A percentile compares a stretch with the other conserved stretches of the same genome.
phyloP scores from a whole-genome alignment of 164 flowering plant species.

The Vitis riparia region DNA sequence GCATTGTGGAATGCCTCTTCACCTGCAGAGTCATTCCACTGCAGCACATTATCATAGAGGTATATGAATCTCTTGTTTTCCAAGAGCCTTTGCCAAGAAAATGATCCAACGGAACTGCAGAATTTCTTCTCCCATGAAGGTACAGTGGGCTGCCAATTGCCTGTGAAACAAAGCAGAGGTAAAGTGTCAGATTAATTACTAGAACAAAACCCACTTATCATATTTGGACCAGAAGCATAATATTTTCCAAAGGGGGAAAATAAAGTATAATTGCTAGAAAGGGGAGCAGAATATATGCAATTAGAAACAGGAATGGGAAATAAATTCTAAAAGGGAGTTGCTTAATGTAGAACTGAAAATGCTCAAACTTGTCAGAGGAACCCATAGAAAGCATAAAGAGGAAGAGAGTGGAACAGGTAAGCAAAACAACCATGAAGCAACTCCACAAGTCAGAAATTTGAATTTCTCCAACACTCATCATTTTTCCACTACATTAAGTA shows the following conservation, averaged over 20 bases:
- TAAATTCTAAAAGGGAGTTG: not conserved
- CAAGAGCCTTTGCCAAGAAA: conserved; percentile 46
- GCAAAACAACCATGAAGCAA: not conserved
- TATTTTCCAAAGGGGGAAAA: not conserved
- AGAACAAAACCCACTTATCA: no score
- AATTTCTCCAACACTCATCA: no score
- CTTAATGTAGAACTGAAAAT: not conserved
- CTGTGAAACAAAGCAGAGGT: conserved; percentile 15
- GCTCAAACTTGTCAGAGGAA: no score
- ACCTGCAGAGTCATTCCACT: conserved; percentile 59
- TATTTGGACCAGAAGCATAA: not conserved
- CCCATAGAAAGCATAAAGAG: no score
- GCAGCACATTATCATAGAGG: conserved; percentile 34
- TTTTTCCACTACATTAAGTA: no score
- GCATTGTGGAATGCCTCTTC: conserved; percentile 58
- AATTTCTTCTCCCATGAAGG: conserved; percentile 57
- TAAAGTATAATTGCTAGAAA: not conserved
- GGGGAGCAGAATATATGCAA: not conserved
- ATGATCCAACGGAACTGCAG: conserved; percentile 35
- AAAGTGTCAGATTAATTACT: not conserved
- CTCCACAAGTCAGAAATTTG: not conserved
- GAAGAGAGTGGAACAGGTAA: not conserved
- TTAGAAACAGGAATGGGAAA: not conserved
- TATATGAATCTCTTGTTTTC: conserved; percentile 40
- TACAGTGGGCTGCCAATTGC: conserved; percentile 35